phyloP scores from a whole-genome alignment of 2,329 filamentous ascomycete species.

The Neophaeococcomyces aloes region DNA sequence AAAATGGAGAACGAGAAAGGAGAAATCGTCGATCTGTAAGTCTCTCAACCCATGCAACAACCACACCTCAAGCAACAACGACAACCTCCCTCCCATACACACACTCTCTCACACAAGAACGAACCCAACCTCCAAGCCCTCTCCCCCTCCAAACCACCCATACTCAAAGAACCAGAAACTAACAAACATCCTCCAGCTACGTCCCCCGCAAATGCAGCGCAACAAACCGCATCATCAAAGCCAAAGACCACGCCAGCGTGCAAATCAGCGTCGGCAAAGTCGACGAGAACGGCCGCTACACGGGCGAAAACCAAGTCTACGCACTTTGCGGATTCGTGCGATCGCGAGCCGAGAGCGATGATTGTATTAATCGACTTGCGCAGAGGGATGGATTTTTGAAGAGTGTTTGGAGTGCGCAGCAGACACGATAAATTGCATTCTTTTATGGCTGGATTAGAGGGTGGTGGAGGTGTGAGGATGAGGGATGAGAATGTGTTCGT shows the following conservation, averaged over 20 bases:
- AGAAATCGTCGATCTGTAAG: conserved; percentile 97
- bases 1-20: conserved; percentile 99
- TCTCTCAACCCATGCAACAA: background rate
- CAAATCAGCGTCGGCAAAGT: conserved; percentile 97
- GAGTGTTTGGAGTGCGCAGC: conserved; percentile 74
- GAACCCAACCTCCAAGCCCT: background rate
- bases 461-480: background rate
- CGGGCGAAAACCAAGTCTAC: conserved; percentile 94
- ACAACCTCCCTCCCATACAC: background rate
- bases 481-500: background rate
- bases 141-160: background rate
- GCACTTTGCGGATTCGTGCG: conserved; percentile 96
- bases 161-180: too few relatives aligned
- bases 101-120: background rate
- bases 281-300: conserved; percentile 95
- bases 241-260: conserved; percentile 98
- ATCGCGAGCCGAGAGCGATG: conserved; percentile 95
- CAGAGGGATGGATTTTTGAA: conserved; percentile 96
- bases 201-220: conserved; percentile 98
- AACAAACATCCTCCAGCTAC: conserved; percentile 52
- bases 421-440: conserved; percentile 16
- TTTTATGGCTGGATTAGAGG: background rate
- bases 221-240: conserved; percentile 99
- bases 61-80: background rate
- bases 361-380: conserved; percentile 86